Evolutionary conservation across 352 stramenopile species (phyloP).

Genomic region (Aphanomyces cochlioides): DNA sequence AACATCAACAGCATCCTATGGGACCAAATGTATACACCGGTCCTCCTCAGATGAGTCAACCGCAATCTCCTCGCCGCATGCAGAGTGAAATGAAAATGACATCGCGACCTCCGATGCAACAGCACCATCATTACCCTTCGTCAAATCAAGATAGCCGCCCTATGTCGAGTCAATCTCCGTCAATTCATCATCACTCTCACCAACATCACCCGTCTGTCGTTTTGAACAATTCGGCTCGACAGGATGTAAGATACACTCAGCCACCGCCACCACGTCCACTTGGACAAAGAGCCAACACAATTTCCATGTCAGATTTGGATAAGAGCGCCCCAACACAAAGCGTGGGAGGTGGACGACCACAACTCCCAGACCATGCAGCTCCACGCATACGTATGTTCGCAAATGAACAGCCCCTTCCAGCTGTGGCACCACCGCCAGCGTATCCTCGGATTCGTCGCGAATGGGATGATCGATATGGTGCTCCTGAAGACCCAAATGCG

Average conservation of each 20-base stretch:
- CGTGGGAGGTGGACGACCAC: not conserved
- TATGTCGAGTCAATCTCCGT: not conserved
- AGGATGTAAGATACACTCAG: conserved; percentile 1
- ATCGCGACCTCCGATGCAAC: not conserved
- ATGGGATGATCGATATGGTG: not conserved
- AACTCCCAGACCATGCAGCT: not conserved
- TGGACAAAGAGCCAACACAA: conserved; percentile 10
- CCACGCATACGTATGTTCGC: not conserved
- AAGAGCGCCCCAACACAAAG: conserved; percentile 4
- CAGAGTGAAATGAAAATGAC: not conserved
- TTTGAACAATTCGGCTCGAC: not conserved
- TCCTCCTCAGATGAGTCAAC: too few species aligned
- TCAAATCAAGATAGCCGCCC: conserved; percentile 2
- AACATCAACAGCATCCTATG: too few species aligned
- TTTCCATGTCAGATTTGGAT: conserved; percentile 25
- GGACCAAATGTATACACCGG: too few species aligned
- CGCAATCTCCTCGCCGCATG: too few species aligned
- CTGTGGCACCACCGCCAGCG: not conserved
- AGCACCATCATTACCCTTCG: not conserved
- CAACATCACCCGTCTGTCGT: not conserved
- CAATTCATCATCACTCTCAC: not conserved
- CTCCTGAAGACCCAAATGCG: not conserved
- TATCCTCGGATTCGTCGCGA: not conserved
- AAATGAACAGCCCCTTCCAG: not conserved
- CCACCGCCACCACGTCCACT: not conserved